phyloP scores from a whole-genome alignment of 495 filamentous ascomycete species.

The Achaetomiella virescens region DNA sequence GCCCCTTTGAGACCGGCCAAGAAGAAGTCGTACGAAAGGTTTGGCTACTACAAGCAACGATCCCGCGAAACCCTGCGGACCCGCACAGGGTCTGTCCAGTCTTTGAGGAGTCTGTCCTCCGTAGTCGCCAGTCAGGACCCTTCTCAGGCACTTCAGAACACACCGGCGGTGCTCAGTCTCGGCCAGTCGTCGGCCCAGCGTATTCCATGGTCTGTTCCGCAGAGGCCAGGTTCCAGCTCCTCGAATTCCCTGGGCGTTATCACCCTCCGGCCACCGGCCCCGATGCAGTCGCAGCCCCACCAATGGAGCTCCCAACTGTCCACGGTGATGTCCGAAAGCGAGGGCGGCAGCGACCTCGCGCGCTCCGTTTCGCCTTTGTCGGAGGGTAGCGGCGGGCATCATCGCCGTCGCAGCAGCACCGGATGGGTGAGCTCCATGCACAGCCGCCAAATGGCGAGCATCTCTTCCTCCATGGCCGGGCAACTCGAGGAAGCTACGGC shows the following conservation, averaged over 20 bases:
- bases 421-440: conserved; percentile 36
- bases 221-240: conserved; percentile 18
- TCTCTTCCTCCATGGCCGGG: conserved; percentile 43
- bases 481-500: conserved; percentile 28
- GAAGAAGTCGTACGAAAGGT: conserved; percentile 40
- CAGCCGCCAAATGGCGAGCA: conserved; percentile 47
- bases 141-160: conserved; percentile 28
- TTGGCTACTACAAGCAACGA: conserved; percentile 42
- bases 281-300: conserved; percentile 37
- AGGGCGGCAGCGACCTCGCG: conserved; percentile 39
- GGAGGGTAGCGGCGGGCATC: conserved; percentile 18
- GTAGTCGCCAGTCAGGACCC: conserved; percentile 43
- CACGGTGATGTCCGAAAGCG: conserved; percentile 63
- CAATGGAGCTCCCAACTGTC: conserved; percentile 73
- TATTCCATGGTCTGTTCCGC: conserved; percentile 24
- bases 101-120: conserved; percentile 38
- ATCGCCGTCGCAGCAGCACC: conserved; percentile 33
- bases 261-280: conserved; percentile 20
- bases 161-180: conserved; percentile 23
- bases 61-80: conserved; percentile 45
- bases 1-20: conserved; percentile 41
- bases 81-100: conserved; percentile 44
- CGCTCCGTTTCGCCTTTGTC: conserved; percentile 41
- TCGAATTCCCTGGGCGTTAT: conserved; percentile 10
- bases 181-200: conserved; percentile 14